Evolutionary conservation across 192 early-diverging fungal genomes (phyloP).

Genomic region (Entomortierella chlamydospora): DNA sequence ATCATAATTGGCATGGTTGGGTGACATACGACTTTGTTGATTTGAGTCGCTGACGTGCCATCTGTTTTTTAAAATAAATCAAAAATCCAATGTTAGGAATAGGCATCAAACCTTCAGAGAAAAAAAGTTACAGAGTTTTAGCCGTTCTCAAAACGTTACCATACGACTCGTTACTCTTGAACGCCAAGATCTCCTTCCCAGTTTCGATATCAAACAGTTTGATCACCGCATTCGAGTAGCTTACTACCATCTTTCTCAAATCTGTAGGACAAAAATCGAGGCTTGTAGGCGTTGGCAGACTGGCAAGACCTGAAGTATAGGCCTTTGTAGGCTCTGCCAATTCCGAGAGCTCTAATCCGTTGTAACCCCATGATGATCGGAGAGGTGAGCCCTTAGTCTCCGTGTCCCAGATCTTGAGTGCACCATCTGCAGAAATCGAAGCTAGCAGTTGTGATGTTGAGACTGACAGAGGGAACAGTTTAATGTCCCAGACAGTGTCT

Average conservation of each 20-base stretch:
- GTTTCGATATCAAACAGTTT: slow-evolving; percentile 84
- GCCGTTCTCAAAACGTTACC: slow-evolving; percentile 29
- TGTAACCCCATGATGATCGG: slow-evolving; percentile 62
- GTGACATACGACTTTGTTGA: slow-evolving; percentile 79
- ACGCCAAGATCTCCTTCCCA: slow-evolving; percentile 67
- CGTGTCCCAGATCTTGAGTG: slow-evolving; percentile 86
- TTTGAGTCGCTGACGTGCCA: slow-evolving; percentile 72
- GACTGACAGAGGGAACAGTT: slow-evolving; percentile 67
- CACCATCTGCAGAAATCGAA: slow-evolving; percentile 84
- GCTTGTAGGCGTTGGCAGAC: slow-evolving; percentile 67
- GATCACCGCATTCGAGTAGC: slow-evolving; percentile 71
- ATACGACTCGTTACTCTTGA: slow-evolving; percentile 70
- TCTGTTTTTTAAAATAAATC: slow-evolving; percentile 31
- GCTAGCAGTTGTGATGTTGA: slow-evolving; percentile 66
- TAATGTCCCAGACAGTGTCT: slow-evolving; percentile 88
- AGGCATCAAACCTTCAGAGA: too few relatives aligned
- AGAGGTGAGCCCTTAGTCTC: slow-evolving; percentile 58
- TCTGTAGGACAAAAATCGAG: slow-evolving; percentile 75
- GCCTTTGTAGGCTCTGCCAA: slow-evolving; percentile 27
- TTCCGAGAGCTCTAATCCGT: slow-evolving; percentile 53
- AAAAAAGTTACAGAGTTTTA: not conserved
- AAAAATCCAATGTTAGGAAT: not conserved
- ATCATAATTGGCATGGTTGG: slow-evolving; percentile 80
- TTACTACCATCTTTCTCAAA: slow-evolving; percentile 69
- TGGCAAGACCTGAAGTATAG: slow-evolving; percentile 40